Evolutionary conservation across 2,329 filamentous ascomycete species (phyloP).

Genomic region (Diaporthe destruens): DNA sequence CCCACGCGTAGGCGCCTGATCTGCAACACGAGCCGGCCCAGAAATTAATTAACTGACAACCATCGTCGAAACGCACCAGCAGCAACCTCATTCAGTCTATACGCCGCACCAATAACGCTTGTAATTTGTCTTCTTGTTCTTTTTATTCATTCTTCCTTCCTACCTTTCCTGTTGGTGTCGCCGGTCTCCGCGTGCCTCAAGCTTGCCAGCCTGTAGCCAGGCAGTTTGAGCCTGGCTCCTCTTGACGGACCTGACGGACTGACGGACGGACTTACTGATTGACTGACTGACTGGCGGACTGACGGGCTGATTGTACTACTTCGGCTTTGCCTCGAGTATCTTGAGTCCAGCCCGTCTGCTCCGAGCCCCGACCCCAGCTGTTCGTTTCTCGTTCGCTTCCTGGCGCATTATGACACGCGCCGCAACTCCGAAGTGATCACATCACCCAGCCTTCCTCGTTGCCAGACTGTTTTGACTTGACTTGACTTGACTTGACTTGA

Average conservation of each 20-base stretch:
- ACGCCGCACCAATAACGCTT: not conserved
- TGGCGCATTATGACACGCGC: conserved; percentile 18
- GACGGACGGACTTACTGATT: not conserved
- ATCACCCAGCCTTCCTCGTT: conserved; percentile 7
- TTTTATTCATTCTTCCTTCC: too few relatives aligned
- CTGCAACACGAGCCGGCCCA: conserved; percentile 32
- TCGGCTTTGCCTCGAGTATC: not conserved
- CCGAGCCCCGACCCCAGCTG: not conserved
- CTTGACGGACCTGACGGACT: not conserved
- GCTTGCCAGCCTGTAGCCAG: conserved; percentile 26
- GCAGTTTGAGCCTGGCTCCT: not conserved
- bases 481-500: not conserved
- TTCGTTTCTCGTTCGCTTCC: not conserved
- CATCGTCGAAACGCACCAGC: conserved; percentile 23
- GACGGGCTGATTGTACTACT: not conserved
- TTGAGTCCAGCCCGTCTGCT: not conserved
- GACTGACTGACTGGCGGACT: not conserved
- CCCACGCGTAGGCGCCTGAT: conserved; percentile 35
- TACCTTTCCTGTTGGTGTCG: not conserved
- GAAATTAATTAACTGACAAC: conserved; percentile 32
- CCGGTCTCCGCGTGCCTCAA: not conserved
- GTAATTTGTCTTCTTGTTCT: not conserved
- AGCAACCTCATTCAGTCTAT: not conserved
- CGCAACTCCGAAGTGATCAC: conserved; percentile 4
- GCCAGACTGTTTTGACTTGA: conserved; percentile 8